These are phyloP conservation scores for Viola odorata DNA, from an alignment of 345 rosid species.

Conservation along the genomic window DNA sequence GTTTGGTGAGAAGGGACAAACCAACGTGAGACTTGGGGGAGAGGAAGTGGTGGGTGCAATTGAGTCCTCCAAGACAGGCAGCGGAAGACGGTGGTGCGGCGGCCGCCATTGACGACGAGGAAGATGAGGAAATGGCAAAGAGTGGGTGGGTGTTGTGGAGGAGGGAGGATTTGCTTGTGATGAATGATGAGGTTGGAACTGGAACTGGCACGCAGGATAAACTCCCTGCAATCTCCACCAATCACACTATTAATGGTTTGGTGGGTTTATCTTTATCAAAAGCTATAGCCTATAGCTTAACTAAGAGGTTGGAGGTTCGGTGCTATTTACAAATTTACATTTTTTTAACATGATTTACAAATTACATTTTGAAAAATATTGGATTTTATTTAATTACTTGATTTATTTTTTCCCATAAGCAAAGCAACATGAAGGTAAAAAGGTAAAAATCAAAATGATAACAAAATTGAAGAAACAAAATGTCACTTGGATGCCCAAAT, in stretches of 20 bases:
- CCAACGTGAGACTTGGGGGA: constrained; percentile 23
- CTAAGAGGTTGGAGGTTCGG: too few relatives aligned
- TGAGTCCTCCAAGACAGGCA: constrained; percentile 29
- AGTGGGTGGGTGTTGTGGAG: background rate
- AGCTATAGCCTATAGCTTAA: too few relatives aligned
- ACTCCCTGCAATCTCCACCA: constrained; percentile 14
- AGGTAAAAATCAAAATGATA: too few relatives aligned
- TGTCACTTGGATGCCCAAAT: too few relatives aligned
- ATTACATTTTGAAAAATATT: too few relatives aligned
- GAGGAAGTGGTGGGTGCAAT: constrained; percentile 24
- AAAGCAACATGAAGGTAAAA: too few relatives aligned
- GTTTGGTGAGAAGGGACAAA: constrained; percentile 26
- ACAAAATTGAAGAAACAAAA: too few relatives aligned
- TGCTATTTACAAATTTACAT: too few relatives aligned
- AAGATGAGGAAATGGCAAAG: background rate
- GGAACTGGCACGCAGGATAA: constrained; percentile 25
- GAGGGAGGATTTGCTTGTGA: background rate
- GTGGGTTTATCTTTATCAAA: background rate
- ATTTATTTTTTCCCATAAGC: too few relatives aligned
- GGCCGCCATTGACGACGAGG: constrained; percentile 45
- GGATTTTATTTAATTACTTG: too few relatives aligned
- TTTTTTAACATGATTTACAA: too few relatives aligned
- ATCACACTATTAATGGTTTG: constrained; percentile 15
- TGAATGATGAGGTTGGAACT: constrained; percentile 3
- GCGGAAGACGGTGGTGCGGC: constrained; percentile 40